Conservation (phyloP, 1,284 basidiomycete genomes). For the Flammula alnicola region DNA sequence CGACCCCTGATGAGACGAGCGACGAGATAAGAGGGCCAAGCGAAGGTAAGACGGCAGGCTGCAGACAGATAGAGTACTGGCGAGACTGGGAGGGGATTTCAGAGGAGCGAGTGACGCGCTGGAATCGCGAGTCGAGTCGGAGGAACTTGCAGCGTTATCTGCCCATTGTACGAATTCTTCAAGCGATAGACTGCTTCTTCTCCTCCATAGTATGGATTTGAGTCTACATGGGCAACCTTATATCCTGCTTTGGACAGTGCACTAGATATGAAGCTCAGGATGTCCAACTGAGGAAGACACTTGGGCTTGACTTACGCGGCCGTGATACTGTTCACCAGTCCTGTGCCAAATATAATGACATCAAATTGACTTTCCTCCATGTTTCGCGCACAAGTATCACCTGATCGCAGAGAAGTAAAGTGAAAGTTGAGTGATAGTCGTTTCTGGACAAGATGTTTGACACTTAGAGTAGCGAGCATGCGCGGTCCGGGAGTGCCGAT, state of each 20-base stretch:
- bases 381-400: background rate
- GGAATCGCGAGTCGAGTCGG: conserved; percentile 35
- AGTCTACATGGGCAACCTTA: conserved; percentile 87
- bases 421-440: too few relatives aligned
- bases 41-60: conserved; percentile 83
- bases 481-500: background rate
- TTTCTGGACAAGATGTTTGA: too few relatives aligned
- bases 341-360: conserved; percentile 86
- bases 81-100: conserved; percentile 59
- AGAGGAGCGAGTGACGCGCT: conserved; percentile 47
- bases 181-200: conserved; percentile 83
- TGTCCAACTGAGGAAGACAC: background rate
- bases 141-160: conserved; percentile 36
- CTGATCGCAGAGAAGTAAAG: too few relatives aligned
- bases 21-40: conserved; percentile 81
- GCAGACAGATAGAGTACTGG: conserved; percentile 86
- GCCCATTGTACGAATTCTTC: conserved; percentile 82
- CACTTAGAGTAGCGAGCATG: too few relatives aligned
- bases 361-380: conserved; percentile 65
- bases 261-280: conserved; percentile 46
- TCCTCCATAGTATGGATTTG: conserved; percentile 85
- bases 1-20: conserved; percentile 84
- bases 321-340: conserved; percentile 83
- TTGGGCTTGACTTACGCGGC: conserved; percentile 76
- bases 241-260: conserved; percentile 88